Evolutionary conservation across 352 stramenopile genomes (phyloP).

Genomic region (Pythium chondricola): DNA sequence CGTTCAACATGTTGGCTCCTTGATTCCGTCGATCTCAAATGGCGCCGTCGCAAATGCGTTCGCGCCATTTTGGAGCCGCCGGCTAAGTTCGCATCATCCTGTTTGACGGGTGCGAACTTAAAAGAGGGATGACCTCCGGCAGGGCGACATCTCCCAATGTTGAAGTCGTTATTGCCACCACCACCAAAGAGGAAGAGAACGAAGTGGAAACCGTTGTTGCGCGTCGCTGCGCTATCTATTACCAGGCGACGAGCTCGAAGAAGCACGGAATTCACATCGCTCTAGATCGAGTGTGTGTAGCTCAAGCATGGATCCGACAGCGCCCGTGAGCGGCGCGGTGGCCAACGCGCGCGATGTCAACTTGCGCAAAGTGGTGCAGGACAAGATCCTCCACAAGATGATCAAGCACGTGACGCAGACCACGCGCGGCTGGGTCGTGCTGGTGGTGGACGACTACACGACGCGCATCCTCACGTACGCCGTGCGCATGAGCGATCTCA

Average conservation of each 20-base stretch:
- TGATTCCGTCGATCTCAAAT: background rate
- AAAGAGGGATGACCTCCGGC: conserved; percentile 7
- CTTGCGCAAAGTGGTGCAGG: conserved; percentile 70
- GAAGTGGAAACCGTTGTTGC: conserved; percentile 1
- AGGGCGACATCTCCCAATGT: conserved; percentile 10
- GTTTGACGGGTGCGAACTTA: background rate
- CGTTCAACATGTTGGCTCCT: conserved; percentile 62
- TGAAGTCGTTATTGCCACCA: conserved; percentile 16
- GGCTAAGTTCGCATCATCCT: conserved; percentile 11
- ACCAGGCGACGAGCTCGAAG: no score
- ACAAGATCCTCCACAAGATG: conserved; percentile 80
- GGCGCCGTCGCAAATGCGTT: conserved; percentile 18
- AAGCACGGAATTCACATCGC: no score
- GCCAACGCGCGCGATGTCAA: conserved; percentile 52
- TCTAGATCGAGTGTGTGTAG: no score
- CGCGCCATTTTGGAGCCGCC: no score
- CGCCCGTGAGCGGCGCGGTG: conserved; percentile 19
- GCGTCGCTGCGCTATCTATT: background rate
- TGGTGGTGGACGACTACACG: conserved; percentile 94
- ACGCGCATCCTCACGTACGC: conserved; percentile 92
- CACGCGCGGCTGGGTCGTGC: conserved; percentile 82
- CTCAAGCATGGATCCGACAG: conserved; percentile 14
- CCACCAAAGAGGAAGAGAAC: background rate
- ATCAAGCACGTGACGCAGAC: conserved; percentile 73
- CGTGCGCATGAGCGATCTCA: conserved; percentile 98